phyloP scores from a whole-genome alignment of 371 early-diverging fungal genomes.

The Rhizopus delemar region DNA sequence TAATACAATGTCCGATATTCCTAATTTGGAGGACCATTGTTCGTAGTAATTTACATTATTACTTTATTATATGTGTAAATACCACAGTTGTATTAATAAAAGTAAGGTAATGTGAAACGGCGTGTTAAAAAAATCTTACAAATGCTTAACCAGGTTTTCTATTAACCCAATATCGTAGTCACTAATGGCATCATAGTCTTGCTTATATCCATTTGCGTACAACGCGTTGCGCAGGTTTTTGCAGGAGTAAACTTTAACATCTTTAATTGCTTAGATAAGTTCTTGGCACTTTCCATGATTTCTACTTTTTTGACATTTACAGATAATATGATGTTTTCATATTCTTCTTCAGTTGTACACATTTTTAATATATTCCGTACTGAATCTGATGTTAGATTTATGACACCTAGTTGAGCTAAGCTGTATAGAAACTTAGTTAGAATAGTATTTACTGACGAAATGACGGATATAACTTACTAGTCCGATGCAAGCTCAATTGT shows the following conservation, averaged over 20 bases:
- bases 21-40: too few relatives aligned
- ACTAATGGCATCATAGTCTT: conserved; percentile 3
- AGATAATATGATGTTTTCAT: conserved; percentile 6
- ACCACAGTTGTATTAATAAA: conserved; percentile 12
- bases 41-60: too few relatives aligned
- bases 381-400: conserved; percentile 17
- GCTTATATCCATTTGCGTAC: conserved; percentile 13
- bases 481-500: conserved; percentile 14
- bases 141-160: conserved; percentile 11
- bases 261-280: conserved; percentile 13
- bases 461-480: conserved; percentile 13
- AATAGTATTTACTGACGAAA: conserved; percentile 10
- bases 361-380: conserved; percentile 7
- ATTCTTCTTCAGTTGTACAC: conserved; percentile 11
- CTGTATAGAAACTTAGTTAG: conserved; percentile 15
- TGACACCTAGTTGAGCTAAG: conserved; percentile 11
- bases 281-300: conserved; percentile 4
- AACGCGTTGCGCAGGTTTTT: conserved; percentile 12
- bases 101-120: conserved; percentile 5
- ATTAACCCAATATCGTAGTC: conserved; percentile 13
- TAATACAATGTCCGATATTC: too few relatives aligned
- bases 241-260: conserved; percentile 11
- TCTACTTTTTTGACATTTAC: conserved; percentile 7
- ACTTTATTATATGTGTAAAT: too few relatives aligned
- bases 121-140: conserved; percentile 12